Percentiles rank a stretch among this genome's conserved stretches.
Evolutionary conservation across 2,329 filamentous ascomycete genomes (phyloP).

Genomic region (Grosmannia huntii): DNA sequence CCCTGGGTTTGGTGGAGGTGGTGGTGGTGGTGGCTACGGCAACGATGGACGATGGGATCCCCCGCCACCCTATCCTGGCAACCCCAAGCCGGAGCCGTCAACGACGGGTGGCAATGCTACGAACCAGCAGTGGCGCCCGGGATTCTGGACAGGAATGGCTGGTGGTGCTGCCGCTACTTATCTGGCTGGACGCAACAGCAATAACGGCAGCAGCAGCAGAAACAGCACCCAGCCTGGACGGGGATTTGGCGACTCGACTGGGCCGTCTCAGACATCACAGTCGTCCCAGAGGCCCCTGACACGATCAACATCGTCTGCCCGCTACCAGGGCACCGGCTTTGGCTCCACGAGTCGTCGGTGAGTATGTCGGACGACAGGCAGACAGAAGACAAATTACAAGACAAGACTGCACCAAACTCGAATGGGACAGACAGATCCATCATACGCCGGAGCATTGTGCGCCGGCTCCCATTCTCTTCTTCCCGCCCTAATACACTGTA

Average conservation of each 20-base stretch:
- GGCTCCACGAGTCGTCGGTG: conserved; percentile 46
- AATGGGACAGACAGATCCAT: not conserved
- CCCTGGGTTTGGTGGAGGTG: conserved; percentile 21
- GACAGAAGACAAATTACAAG: not conserved
- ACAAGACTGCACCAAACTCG: not conserved
- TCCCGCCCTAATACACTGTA: not conserved
- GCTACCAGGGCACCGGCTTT: conserved; percentile 59
- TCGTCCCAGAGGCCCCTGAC: conserved; percentile 21
- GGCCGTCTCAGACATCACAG: conserved; percentile 18
- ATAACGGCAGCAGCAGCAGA: conserved; percentile 21
- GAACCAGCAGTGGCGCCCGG: conserved; percentile 48
- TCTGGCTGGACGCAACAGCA: conserved; percentile 37
- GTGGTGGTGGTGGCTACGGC: conserved; percentile 16
- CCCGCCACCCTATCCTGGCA: conserved; percentile 39
- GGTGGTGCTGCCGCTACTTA: conserved; percentile 60
- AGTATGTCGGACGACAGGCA: not conserved
- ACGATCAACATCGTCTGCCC: conserved; percentile 26
- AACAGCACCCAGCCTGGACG: conserved; percentile 2
- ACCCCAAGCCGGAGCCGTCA: conserved; percentile 18
- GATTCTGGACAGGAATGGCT: conserved; percentile 61
- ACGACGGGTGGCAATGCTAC: not conserved
- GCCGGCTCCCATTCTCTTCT: not conserved
- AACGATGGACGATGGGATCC: conserved; percentile 22
- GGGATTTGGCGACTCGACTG: conserved; percentile 18
- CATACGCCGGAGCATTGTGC: not conserved